Evolutionary conservation across 176 grass and related monocot species (phyloP), one percentile per base, ranked within the genome.

Genomic region (Carex scoparia): DNA sequence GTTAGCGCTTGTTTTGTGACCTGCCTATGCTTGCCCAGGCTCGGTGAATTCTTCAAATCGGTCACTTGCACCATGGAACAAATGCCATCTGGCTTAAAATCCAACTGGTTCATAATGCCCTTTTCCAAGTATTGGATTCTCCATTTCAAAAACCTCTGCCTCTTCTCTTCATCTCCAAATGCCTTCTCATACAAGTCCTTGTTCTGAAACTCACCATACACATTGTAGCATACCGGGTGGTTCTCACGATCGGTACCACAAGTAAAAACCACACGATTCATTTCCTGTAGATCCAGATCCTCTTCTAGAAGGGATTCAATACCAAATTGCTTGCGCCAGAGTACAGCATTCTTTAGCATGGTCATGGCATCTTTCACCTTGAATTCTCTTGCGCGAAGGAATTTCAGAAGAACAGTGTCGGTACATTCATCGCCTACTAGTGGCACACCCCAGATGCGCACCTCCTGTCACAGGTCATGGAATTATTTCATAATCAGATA

Each of bases 171-270:
- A 84, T 94, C 91, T 51, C 93, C 88, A 76, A 98, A 98, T 28
- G 91, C 89, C 91, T 95, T 98, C 84, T 98, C 95, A 81, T 98
- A 95, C 18, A 98, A 84, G 1, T 98, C 93, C 91, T 98, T 98
- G 91, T 92, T 94, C 76, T 95, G 95, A 89, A 98, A 98, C 85
- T 98, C 93, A 9, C 91, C 93, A 69, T 95, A 98, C 37, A 95
- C 90, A 77, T 95, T 98, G 86, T 98, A 98, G 88, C 95, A 95
- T 18, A 98, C 91, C 5, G 95, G 95, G 85, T 98, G 95, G 77
- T 87, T 83, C 77, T 98, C 95, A 14, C 61, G 83, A 87, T 95
- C 93, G 4, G 58, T 63, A 27, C 95, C 91, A 32, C 89, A 90
- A 68, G 89, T 95, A 83, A 93, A 98, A 66, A 98, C 93, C 80